These are phyloP conservation scores for Leptographium wingfieldii DNA, from an alignment of 2,329 filamentous ascomycete genomes.

Conservation along the genomic window DNA sequence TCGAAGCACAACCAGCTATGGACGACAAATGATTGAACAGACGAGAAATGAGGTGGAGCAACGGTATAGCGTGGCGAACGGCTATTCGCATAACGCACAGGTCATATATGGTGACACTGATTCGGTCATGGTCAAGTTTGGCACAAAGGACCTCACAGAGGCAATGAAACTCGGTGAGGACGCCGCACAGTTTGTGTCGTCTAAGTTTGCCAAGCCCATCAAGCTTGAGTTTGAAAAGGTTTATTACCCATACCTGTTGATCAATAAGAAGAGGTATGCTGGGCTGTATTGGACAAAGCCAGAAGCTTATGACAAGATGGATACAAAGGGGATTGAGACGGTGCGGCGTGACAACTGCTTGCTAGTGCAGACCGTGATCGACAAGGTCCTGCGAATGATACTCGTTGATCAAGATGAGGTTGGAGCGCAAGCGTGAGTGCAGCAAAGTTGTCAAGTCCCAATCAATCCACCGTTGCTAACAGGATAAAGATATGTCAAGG, in stretches of 20 bases:
- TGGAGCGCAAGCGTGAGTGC: constrained; percentile 79
- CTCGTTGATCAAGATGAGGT: constrained; percentile 84
- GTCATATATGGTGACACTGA: constrained; percentile 99
- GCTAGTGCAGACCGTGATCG: constrained; percentile 91
- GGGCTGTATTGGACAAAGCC: constrained; percentile 96
- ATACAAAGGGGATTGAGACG: constrained; percentile 98
- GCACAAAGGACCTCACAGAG: constrained; percentile 71
- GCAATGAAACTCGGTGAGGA: constrained; percentile 95
- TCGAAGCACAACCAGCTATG: constrained; percentile 92
- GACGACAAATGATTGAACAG: constrained; percentile 97
- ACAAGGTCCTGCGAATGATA: constrained; percentile 91
- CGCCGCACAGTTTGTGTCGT: constrained; percentile 75
- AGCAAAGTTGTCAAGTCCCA: not conserved
- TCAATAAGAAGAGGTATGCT: constrained; percentile 99
- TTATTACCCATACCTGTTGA: constrained; percentile 92
- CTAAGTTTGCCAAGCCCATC: constrained; percentile 91
- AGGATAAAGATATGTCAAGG: constrained; percentile 70
- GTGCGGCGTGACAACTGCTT: constrained; percentile 94
- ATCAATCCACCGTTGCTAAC: constrained; percentile 20
- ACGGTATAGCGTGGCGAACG: constrained; percentile 83
- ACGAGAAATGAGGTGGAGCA: constrained; percentile 93
- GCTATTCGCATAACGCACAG: constrained; percentile 85
- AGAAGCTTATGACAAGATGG: constrained; percentile 98
- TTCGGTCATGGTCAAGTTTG: constrained; percentile 99
- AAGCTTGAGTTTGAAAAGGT: constrained; percentile 99